These are phyloP conservation scores for Verruconis gallopava DNA, from an alignment of 2,329 filamentous ascomycete species.

Conservation along the genomic window DNA sequence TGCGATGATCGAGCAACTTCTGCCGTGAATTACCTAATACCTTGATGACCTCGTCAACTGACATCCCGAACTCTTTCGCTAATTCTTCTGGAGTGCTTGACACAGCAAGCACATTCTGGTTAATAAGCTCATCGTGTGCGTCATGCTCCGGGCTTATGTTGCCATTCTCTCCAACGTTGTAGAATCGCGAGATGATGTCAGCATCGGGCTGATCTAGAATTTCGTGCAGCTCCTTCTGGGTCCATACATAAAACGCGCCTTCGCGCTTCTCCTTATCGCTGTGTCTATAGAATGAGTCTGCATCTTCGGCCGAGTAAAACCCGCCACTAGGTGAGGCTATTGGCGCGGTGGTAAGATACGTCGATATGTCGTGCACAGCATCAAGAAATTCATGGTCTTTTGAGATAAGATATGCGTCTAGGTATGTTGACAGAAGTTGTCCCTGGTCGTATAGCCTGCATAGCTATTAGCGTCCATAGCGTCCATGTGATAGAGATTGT, in stretches of 20 bases:
- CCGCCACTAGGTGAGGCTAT: constrained; percentile 57
- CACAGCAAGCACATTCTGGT: constrained; percentile 77
- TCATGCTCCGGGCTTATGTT: constrained; percentile 77
- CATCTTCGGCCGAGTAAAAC: constrained; percentile 80
- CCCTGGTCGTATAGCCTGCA: constrained; percentile 71
- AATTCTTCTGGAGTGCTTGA: constrained; percentile 55
- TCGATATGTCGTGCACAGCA: constrained; percentile 66
- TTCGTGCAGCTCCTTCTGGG: constrained; percentile 68
- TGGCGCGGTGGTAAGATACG: constrained; percentile 66
- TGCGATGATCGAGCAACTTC: constrained; percentile 58
- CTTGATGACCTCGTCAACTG: constrained; percentile 52
- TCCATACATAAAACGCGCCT: constrained; percentile 93
- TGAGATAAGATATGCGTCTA: constrained; percentile 69
- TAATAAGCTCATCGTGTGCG: constrained; percentile 84
- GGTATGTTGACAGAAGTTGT: constrained; percentile 68
- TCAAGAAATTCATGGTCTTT: constrained; percentile 56
- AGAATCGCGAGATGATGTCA: constrained; percentile 66
- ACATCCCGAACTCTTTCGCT: constrained; percentile 60
- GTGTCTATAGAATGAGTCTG: constrained; percentile 65
- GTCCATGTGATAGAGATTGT: background rate
- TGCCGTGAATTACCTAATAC: constrained; percentile 54
- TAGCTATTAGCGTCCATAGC: background rate
- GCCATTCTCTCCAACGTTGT: constrained; percentile 70
- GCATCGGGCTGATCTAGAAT: constrained; percentile 58
- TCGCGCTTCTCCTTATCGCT: constrained; percentile 73